Evolutionary conservation across 345 rosid species (phyloP).

Genomic region (Streptanthus diversifolius): DNA sequence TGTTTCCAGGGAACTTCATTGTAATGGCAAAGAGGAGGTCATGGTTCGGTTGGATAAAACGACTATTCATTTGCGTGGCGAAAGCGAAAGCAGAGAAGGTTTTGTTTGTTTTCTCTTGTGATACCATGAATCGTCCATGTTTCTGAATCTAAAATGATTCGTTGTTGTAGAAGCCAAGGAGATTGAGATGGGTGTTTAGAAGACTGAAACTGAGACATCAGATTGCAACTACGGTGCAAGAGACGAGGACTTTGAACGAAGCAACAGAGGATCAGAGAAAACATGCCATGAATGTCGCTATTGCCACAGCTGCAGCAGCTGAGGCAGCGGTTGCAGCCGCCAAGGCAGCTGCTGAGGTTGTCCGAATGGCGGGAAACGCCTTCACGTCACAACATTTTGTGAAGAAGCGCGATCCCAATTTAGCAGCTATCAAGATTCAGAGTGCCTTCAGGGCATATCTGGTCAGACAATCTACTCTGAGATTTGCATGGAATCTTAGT

Average conservation of each 20-base stretch:
- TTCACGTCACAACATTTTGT: conserved; percentile 38
- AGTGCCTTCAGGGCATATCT: conserved; percentile 72
- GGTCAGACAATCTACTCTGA: conserved; percentile 41
- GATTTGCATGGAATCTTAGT: neutral
- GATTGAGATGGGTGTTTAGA: conserved; percentile 52
- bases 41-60: conserved; percentile 67
- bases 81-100: conserved; percentile 60
- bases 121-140: neutral
- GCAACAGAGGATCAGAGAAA: conserved; percentile 72
- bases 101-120: neutral
- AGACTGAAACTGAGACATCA: conserved; percentile 48
- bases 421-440: conserved; percentile 75
- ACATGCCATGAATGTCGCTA: conserved; percentile 75
- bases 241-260: conserved; percentile 41
- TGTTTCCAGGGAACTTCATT: conserved; percentile 5
- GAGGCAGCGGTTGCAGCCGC: conserved; percentile 92
- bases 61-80: conserved; percentile 48
- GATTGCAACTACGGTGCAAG: conserved; percentile 41
- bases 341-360: conserved; percentile 89
- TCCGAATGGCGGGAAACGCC: conserved; percentile 47
- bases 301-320: conserved; percentile 85
- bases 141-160: neutral
- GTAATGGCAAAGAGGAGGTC: conserved; percentile 57
- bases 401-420: conserved; percentile 27
- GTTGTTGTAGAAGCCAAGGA: conserved; percentile 45